Percentiles rank a stretch among this genome's conserved stretches.
Conservation (phyloP, 805 yeast species). For the Alloascoidea hylecoeti region DNA sequence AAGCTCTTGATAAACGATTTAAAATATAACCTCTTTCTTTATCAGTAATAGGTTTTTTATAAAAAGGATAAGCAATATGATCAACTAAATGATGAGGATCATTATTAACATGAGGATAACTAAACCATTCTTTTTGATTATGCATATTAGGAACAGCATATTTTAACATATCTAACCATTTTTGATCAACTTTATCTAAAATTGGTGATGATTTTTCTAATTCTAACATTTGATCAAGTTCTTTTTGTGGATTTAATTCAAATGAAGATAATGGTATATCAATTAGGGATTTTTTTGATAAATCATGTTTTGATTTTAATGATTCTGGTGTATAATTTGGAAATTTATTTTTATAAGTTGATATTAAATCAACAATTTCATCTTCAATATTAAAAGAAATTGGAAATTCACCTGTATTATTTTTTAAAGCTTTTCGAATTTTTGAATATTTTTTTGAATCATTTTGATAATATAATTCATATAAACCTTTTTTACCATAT, state of each 20-base stretch:
- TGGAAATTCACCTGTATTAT: too few relatives aligned
- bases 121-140: neutral
- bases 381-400: too few relatives aligned
- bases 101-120: neutral
- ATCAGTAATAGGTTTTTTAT: neutral
- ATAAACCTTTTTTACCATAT: neutral
- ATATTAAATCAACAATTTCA: neutral
- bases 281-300: neutral
- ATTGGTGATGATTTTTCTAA: neutral
- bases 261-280: neutral
- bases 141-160: neutral
- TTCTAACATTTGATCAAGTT: neutral
- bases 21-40: slow-evolving; percentile 18
- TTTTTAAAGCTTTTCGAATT: neutral
- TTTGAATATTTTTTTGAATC: too few relatives aligned
- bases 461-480: neutral
- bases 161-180: neutral
- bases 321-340: neutral
- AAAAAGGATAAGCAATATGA: neutral
- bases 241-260: neutral
- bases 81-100: neutral
- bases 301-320: neutral
- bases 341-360: neutral
- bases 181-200: neutral
- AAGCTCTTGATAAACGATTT: slow-evolving; percentile 29